Evolutionary conservation across 768 basidiomycete species (phyloP).

Genomic region (Russula vinacea): DNA sequence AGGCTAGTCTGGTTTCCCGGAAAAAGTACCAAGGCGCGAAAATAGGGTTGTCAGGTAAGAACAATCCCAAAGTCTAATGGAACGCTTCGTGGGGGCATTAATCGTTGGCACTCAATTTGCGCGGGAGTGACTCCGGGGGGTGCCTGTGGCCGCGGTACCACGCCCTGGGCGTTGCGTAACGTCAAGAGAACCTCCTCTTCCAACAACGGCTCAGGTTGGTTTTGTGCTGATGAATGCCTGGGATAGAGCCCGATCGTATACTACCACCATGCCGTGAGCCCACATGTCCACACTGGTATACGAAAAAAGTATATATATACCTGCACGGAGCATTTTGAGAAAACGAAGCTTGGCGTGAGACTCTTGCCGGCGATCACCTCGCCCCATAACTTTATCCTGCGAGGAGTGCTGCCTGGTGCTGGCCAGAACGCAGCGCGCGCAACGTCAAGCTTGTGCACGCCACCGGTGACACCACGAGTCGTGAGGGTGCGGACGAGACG

Average conservation of each 20-base stretch:
- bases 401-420: conserved; percentile 2
- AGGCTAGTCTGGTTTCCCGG: neutral
- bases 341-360: conserved; percentile 22
- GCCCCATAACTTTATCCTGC: conserved; percentile 16
- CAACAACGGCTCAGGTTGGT: conserved; percentile 18
- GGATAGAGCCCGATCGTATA: conserved; percentile 21
- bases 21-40: neutral
- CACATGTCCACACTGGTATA: too few species aligned
- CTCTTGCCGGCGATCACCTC: conserved; percentile 1
- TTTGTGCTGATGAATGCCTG: neutral
- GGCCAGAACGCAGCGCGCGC: conserved; percentile 22
- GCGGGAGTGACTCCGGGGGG: neutral
- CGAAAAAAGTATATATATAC: neutral
- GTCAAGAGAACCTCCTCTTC: conserved; percentile 30
- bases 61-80: neutral
- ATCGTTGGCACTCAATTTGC: neutral
- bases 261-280: conserved; percentile 11
- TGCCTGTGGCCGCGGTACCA: conserved; percentile 9
- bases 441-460: conserved; percentile 6
- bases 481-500: conserved; percentile 19
- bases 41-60: neutral
- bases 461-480: conserved; percentile 8
- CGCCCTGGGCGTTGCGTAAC: conserved; percentile 28
- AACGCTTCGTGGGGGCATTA: conserved; percentile 1
- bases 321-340: conserved; percentile 18